Base-by-base conservation (phyloP, 331 rosid genomes). In the Prunus yedoensis region DNA sequence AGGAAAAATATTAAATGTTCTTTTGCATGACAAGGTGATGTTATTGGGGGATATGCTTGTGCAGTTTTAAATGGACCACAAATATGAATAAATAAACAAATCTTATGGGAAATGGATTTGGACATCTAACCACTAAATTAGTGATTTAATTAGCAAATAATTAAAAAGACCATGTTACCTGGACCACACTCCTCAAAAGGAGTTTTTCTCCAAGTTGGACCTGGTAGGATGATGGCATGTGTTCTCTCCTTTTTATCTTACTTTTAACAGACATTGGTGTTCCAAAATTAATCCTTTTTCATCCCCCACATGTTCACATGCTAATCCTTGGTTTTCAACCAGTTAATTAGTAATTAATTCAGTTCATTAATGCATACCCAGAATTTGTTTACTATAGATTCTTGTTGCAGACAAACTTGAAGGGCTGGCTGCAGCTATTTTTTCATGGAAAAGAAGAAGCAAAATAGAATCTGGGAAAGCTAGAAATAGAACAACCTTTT, bases 41-140 rank as follows among this genome's bases (percentile, higher is more conserved):
- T 0, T n/a, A 74, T 20, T 74, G 77, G 70, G 46, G 50, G 13
- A 27, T 28, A 60, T 27, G 77, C 28, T 68, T 47, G 25, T 65
- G 30, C 70, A 41, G 17, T 41, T 65, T 23, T 65, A 65, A 18
- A 65, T 23, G 72, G 57, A 58, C 57, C 57, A 58, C 77, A 2
- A 45, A 57, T 17, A 17, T 32, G 28, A 59, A 25, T 73, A 73
- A 45, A 15, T 2, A 43, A 73, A 73, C 45, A 45, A 21, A 59
- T 45, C 50, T 25, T 43, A 12, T 30, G 0, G 23, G 14, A 64
- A 11, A 38, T 38, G 13, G 65, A 77, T 25, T 50, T 72, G 71
- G 68, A 27, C 30, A 68, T 61, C 66, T 21, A 54, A 20, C 53
- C 41, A 71, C 35, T 52, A 59, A 73, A 49, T 45, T 57, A 56